Evolutionary conservation across 2,329 filamentous ascomycete genomes (phyloP).

Genomic region (Fusarium subtropicale): DNA sequence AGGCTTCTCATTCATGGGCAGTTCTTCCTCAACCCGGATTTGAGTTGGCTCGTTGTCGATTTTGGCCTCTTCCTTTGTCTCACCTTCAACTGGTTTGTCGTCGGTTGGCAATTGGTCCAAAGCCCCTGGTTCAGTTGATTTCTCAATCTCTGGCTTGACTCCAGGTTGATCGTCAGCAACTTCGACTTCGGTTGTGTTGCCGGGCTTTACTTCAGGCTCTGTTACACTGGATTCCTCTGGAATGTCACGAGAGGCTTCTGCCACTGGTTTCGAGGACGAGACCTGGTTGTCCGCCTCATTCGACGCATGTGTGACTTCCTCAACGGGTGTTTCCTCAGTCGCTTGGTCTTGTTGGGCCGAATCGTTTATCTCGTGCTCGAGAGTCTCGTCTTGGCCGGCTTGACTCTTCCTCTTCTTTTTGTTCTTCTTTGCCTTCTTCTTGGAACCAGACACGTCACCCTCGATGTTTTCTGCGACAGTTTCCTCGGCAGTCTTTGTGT

Average conservation of each 20-base stretch:
- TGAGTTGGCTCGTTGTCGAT: neutral
- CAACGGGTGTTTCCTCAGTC: neutral
- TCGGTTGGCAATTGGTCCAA: neutral
- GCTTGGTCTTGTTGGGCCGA: constrained; percentile 3
- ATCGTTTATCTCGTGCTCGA: constrained; percentile 14
- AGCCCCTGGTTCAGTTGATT: neutral
- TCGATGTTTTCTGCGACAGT: constrained; percentile 19
- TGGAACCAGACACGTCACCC: constrained; percentile 16
- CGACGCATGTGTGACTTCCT: constrained; percentile 1
- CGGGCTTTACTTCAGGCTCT: neutral
- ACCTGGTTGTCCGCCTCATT: neutral
- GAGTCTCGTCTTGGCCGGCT: constrained; percentile 16
- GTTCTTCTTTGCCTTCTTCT: constrained; percentile 52
- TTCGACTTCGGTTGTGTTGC: neutral
- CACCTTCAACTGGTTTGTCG: neutral
- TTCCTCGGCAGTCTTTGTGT: neutral
- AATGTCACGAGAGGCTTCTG: neutral
- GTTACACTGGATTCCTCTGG: neutral
- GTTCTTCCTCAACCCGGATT: neutral
- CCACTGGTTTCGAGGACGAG: neutral
- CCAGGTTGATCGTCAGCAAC: neutral
- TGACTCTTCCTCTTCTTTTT: constrained; percentile 49
- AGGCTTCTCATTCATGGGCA: neutral
- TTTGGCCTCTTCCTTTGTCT: neutral
- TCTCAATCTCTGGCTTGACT: neutral